Conservation (phyloP, 768 basidiomycete species). For the Rhizopogon sp. region DNA sequence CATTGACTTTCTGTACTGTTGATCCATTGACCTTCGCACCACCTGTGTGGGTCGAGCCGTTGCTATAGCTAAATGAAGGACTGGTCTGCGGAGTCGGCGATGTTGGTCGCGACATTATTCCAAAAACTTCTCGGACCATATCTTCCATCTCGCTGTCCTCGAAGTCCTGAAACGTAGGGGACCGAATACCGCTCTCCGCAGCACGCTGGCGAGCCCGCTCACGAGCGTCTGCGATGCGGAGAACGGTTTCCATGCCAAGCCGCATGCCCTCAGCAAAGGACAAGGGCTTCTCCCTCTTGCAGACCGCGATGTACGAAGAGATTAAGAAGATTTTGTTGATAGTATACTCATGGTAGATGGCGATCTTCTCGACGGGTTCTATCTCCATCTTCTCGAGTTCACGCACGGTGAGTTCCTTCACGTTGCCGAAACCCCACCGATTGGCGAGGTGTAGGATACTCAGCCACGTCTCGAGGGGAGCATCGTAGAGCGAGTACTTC, state of each 20-base stretch:
- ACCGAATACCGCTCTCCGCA: slow-evolving; percentile 26
- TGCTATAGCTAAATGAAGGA: slow-evolving; percentile 5
- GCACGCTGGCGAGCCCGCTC: slow-evolving; percentile 33
- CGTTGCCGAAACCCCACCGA: slow-evolving; percentile 35
- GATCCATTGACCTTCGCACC: not conserved
- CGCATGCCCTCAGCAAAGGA: slow-evolving; percentile 34
- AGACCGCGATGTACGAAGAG: slow-evolving; percentile 29
- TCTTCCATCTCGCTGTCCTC: slow-evolving; percentile 22
- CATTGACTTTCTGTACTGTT: slow-evolving; percentile 14
- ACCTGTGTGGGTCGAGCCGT: slow-evolving; percentile 3
- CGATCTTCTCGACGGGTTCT: slow-evolving; percentile 31
- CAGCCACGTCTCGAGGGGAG: slow-evolving; percentile 36
- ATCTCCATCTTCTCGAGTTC: slow-evolving; percentile 34
- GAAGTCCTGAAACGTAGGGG: slow-evolving; percentile 27
- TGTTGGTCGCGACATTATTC: slow-evolving; percentile 20
- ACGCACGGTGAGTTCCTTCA: slow-evolving; percentile 33
- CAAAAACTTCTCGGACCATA: slow-evolving; percentile 24
- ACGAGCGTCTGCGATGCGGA: slow-evolving; percentile 33
- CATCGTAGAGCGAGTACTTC: slow-evolving; percentile 34
- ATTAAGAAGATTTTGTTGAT: slow-evolving; percentile 31
- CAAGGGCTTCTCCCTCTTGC: slow-evolving; percentile 32
- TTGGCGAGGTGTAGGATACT: slow-evolving; percentile 34
- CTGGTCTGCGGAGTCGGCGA: slow-evolving; percentile 14
- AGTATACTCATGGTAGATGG: slow-evolving; percentile 32
- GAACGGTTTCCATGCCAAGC: slow-evolving; percentile 35